Conservation (phyloP, 1,284 basidiomycete species). For the Tilletia setariae region DNA sequence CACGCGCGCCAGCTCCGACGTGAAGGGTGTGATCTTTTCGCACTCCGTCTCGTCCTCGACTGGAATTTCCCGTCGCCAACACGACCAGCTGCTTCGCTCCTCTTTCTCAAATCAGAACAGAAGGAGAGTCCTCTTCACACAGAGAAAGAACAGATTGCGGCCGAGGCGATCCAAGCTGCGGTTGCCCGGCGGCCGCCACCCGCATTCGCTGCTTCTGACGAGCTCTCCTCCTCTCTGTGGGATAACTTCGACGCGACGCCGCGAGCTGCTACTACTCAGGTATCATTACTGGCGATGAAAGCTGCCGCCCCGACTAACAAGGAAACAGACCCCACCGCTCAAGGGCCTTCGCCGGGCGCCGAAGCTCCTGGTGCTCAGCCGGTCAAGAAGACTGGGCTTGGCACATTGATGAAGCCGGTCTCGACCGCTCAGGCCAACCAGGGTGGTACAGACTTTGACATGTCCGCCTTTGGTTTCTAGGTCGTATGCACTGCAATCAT, state of each 20-base stretch:
- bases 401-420: slow-evolving; percentile 5
- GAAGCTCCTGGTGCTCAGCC: too few relatives aligned
- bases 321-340: not conserved
- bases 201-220: slow-evolving; percentile 4
- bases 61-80: slow-evolving; percentile 1
- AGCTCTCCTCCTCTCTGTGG: slow-evolving; percentile 12
- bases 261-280: not conserved
- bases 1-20: slow-evolving; percentile 9
- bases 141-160: not conserved
- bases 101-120: not conserved
- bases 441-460: slow-evolving; percentile 23
- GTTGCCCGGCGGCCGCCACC: not conserved
- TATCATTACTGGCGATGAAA: not conserved
- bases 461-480: slow-evolving; percentile 24
- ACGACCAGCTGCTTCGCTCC: not conserved
- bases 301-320: not conserved
- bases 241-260: slow-evolving; percentile 3
- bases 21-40: not conserved
- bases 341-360: not conserved
- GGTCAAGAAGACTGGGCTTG: slow-evolving; percentile 4
- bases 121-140: not conserved
- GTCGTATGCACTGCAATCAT: too few relatives aligned
- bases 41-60: slow-evolving; percentile 7
- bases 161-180: not conserved
- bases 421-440: slow-evolving; percentile 18